Conservation (phyloP, 257 asterid species). For the Nicotiana otophora region DNA sequence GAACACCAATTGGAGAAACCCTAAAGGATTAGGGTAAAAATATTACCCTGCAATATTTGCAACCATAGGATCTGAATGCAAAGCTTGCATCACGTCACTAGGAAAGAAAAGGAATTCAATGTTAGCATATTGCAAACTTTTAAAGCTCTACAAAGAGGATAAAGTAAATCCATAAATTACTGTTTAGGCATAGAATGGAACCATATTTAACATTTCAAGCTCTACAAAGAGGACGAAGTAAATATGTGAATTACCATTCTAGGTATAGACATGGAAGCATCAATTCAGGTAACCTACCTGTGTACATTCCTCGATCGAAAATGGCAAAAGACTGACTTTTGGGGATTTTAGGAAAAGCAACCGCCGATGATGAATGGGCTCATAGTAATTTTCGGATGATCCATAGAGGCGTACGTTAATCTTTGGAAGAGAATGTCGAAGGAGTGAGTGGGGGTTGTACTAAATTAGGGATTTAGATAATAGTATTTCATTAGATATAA, state of each 20-base stretch:
- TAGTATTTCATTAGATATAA: too few species aligned
- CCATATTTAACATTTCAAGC: not conserved
- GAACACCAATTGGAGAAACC: too few species aligned
- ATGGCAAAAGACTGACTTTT: conserved; percentile 59
- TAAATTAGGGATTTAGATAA: too few species aligned
- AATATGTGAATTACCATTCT: not conserved
- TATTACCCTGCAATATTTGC: conserved; percentile 80
- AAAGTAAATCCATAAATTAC: too few species aligned
- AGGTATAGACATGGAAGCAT: too few species aligned
- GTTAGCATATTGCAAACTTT: not conserved
- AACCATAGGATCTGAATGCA: conserved; percentile 84
- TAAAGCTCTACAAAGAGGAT: too few species aligned
- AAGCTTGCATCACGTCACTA: conserved; percentile 54
- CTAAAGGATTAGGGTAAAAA: not conserved
- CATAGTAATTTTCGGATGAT: too few species aligned
- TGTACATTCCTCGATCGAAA: conserved; percentile 51
- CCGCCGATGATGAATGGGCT: too few species aligned
- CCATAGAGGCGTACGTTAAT: too few species aligned
- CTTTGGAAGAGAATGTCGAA: too few species aligned
- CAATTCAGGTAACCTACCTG: conserved; percentile 41
- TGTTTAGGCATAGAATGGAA: too few species aligned
- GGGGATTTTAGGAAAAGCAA: conserved; percentile 41
- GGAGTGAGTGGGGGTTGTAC: too few species aligned
- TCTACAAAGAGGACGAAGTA: not conserved
- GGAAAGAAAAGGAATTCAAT: not conserved